phyloP scores from a whole-genome alignment of 225 moss, liverwort and hornwort species.

The Antitrichia curtipendula region DNA sequence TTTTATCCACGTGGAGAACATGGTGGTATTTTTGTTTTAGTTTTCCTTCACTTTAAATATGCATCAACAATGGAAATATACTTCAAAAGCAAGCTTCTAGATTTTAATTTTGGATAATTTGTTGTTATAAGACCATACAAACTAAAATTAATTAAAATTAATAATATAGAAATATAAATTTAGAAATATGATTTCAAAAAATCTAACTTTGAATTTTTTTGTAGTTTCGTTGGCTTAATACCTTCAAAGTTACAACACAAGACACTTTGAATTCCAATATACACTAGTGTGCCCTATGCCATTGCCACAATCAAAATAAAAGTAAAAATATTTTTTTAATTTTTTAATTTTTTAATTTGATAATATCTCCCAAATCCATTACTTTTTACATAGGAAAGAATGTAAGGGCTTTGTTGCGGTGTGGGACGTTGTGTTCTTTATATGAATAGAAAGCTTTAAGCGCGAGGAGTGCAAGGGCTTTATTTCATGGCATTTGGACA shows the following conservation, averaged over 20 bases:
- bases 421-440: no score
- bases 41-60: background rate
- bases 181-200: background rate
- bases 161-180: background rate
- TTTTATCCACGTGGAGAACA: background rate
- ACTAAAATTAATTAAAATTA: background rate
- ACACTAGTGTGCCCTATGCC: no score
- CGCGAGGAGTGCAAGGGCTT: no score
- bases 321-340: no score
- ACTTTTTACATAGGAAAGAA: no score
- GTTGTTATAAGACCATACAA: fast-evolving
- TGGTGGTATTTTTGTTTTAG: fast-evolving
- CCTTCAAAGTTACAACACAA: background rate
- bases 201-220: background rate
- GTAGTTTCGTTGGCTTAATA: background rate
- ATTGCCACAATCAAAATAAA: no score
- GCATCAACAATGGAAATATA: background rate
- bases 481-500: no score
- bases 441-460: no score
- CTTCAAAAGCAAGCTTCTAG: fast-evolving
- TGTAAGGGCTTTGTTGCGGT: no score
- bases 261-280: background rate
- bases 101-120: background rate
- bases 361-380: no score
- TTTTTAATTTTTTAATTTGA: no score